Conservation (phyloP, 2,329 filamentous ascomycete genomes). For the Aspergillus sp. region DNA sequence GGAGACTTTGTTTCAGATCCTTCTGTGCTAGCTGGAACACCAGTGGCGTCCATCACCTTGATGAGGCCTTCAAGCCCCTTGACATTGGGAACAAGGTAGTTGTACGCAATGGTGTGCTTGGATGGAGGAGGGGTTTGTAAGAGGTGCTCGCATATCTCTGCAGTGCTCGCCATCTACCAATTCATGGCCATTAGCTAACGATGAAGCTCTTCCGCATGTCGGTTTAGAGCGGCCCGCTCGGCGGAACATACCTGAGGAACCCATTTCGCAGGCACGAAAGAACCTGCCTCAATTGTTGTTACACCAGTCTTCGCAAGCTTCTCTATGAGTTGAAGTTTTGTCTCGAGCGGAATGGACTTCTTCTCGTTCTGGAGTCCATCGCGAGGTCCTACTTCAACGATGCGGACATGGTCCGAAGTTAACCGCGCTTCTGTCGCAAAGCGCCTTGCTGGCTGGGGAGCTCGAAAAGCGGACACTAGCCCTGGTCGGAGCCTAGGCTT, state of each 20-base stretch:
- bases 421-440: conserved; percentile 47
- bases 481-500: conserved; percentile 31
- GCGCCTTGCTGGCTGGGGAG: conserved; percentile 30
- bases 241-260: conserved; percentile 53
- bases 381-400: conserved; percentile 59
- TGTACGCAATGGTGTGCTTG: conserved; percentile 61
- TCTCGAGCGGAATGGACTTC: conserved; percentile 51
- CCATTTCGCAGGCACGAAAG: conserved; percentile 59
- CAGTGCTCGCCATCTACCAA: conserved; percentile 67
- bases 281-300: conserved; percentile 57
- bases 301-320: conserved; percentile 54
- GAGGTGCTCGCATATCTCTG: conserved; percentile 62
- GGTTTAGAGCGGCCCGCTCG: not conserved
- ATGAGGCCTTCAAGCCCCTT: conserved; percentile 65
- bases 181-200: conserved; percentile 5
- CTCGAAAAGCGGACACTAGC: conserved; percentile 35
- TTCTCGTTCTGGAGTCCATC: conserved; percentile 61
- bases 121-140: conserved; percentile 56
- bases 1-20: conserved; percentile 33
- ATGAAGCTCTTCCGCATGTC: not conserved
- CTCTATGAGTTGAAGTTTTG: conserved; percentile 55
- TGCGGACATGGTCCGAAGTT: conserved; percentile 54
- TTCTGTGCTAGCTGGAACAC: conserved; percentile 36
- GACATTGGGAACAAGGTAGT: conserved; percentile 68
- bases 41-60: conserved; percentile 53